Evolutionary conservation across 192 early-diverging fungal species (phyloP), one percentile per base, ranked within the genome.

Genomic region (Backusella australiensis): DNA sequence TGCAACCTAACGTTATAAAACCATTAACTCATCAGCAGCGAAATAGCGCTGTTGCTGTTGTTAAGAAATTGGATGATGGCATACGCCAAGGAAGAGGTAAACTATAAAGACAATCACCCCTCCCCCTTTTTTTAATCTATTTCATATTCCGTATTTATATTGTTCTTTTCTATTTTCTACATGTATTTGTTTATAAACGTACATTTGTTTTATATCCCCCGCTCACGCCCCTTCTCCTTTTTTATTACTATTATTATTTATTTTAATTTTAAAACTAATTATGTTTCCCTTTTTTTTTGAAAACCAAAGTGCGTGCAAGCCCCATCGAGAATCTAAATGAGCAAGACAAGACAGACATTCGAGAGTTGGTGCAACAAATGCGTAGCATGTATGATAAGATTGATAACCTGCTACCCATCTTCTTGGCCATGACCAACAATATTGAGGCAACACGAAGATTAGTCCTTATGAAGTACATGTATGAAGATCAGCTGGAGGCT

Each of bases 391-490:
- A 77, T 36, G 71, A 84, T 38, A 83, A 83, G 44, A 68, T 88
- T 32, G 87, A 88, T 59, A 80, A 84, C 5, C 79, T 88, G 36
- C 74, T 88, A 53, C 87, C 87, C 2, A 49, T 85, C 0, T 86
- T 88, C 70, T 80, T 81, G 44, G 83, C 87, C 5, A n/a, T 88
- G 36, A 86, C 87, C 2, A 49, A 36, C 34, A 86, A 86, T 23
- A 41, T 75, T 1, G 87, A 88, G 34, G 85, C 87, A 6, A 88
- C 83, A 8, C 52, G 78, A 19, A 74, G 83, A 8, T 74, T 88
- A 26, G 82, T 88, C 38, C 63, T 84, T 29, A 84, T 88, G 85
- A 88, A 88, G 75, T 84, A 79, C 69, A 86, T 86, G 85, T 86
- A 86, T 71, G 79, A 88, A 63, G 85, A 85, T 69, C 87, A 88